phyloP scores from a whole-genome alignment of 805 yeast species.

The Spathaspora gorwiae region DNA sequence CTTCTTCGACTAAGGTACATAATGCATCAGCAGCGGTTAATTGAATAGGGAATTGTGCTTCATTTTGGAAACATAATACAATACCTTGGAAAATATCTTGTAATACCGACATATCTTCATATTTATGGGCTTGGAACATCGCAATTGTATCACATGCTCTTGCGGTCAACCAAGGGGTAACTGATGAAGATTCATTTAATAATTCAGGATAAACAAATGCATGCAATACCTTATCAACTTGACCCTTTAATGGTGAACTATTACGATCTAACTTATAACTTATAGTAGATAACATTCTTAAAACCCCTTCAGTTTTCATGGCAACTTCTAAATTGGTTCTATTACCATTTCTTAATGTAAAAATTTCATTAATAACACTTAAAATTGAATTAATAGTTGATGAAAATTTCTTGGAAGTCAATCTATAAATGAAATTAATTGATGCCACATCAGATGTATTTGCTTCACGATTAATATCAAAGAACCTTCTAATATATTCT shows the following conservation, averaged over 20 bases:
- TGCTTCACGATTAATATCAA: constrained; percentile 44
- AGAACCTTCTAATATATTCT: constrained; percentile 40
- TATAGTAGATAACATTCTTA: constrained; percentile 37
- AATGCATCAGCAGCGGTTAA: constrained; percentile 52
- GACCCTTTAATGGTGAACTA: constrained; percentile 34
- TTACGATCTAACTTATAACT: constrained; percentile 34
- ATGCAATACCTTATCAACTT: constrained; percentile 34
- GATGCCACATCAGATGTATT: constrained; percentile 49
- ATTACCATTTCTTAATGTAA: constrained; percentile 27
- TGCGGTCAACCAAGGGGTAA: constrained; percentile 40
- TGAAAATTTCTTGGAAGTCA: constrained; percentile 36
- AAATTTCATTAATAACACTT: constrained; percentile 28
- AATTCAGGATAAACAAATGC: constrained; percentile 40
- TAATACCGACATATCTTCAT: constrained; percentile 29
- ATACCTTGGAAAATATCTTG: constrained; percentile 39
- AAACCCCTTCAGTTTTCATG: constrained; percentile 39
- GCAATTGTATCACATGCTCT: constrained; percentile 45
- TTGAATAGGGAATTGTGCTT: constrained; percentile 46
- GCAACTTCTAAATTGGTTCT: constrained; percentile 25
- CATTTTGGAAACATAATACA: constrained; percentile 35
- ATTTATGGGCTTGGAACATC: constrained; percentile 29
- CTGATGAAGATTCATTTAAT: constrained; percentile 20
- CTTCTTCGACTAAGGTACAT: constrained; percentile 44
- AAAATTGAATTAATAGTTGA: constrained; percentile 29
- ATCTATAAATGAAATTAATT: constrained; percentile 40